Percentiles rank a stretch among this genome's conserved stretches.
Conservation (phyloP, 345 rosid species). For the Hypericum androsaemum region DNA sequence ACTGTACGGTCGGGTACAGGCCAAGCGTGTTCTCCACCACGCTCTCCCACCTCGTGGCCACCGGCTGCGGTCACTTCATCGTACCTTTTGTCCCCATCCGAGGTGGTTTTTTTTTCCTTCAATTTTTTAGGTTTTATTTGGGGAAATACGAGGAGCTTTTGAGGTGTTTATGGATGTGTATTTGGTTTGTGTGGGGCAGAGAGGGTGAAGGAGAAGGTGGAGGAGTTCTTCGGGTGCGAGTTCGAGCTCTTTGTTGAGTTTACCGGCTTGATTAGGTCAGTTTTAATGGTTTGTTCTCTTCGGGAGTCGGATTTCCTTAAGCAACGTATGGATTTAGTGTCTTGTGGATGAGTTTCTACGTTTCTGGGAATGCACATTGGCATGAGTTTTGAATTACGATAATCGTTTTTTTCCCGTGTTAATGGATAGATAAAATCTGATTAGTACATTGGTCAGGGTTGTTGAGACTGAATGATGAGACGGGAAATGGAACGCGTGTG, state of each 20-base stretch:
- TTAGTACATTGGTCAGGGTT: too few species aligned
- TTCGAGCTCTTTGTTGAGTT: constrained; percentile 76
- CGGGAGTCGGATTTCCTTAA: too few species aligned
- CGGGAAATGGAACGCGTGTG: too few species aligned
- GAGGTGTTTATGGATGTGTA: too few species aligned
- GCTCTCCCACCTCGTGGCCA: constrained; percentile 83
- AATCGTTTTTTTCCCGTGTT: neutral
- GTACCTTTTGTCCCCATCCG: constrained; percentile 70
- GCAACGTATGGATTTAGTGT: too few species aligned
- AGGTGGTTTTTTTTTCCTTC: constrained; percentile 22
- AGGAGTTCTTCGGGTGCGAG: constrained; percentile 69
- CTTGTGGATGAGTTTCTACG: too few species aligned
- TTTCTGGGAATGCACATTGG: too few species aligned
- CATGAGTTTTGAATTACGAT: too few species aligned
- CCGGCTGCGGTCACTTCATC: constrained; percentile 56
- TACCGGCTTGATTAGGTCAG: constrained; percentile 77
- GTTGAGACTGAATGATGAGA: too few species aligned
- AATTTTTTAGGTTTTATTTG: neutral
- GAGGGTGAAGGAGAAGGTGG: constrained; percentile 67
- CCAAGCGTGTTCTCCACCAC: constrained; percentile 86
- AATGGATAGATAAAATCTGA: too few species aligned
- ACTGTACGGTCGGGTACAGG: constrained; percentile 73
- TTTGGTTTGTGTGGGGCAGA: constrained; percentile 24
- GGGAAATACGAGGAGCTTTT: neutral
- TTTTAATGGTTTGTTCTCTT: neutral